Evolutionary conservation across 1,284 basidiomycete species (phyloP).

Genomic region (Coniophora puteana): DNA sequence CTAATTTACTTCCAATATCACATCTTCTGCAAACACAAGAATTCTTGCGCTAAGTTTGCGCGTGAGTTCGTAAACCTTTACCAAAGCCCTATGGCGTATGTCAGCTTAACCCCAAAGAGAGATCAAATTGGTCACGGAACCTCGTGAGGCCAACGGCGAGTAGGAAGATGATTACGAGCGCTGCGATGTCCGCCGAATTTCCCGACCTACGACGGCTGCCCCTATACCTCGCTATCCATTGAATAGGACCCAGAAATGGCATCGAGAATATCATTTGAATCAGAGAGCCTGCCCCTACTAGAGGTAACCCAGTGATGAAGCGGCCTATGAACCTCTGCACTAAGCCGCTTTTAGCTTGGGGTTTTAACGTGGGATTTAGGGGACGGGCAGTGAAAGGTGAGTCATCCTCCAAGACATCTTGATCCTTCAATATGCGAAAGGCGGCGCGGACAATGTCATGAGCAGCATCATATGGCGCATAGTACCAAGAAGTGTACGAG

Average conservation of each 20-base stretch:
- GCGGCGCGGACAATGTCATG: slow-evolving; percentile 63
- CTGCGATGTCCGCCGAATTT: slow-evolving; percentile 56
- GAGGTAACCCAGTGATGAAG: slow-evolving; percentile 69
- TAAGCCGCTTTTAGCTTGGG: slow-evolving; percentile 35
- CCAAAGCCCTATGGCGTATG: slow-evolving; percentile 49
- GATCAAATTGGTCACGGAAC: slow-evolving; percentile 33
- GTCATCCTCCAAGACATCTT: slow-evolving; percentile 39
- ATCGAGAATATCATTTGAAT: slow-evolving; percentile 65
- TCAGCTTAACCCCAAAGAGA: slow-evolving; percentile 9
- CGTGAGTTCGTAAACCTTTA: slow-evolving; percentile 65
- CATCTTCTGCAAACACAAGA: slow-evolving; percentile 71
- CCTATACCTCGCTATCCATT: slow-evolving; percentile 63
- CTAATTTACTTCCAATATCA: slow-evolving; percentile 70
- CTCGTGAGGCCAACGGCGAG: slow-evolving; percentile 60
- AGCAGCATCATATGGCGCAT: slow-evolving; percentile 54
- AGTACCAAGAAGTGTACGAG: slow-evolving; percentile 36
- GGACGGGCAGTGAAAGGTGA: slow-evolving; percentile 12
- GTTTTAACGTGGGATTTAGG: slow-evolving; percentile 14
- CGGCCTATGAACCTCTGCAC: slow-evolving; percentile 56
- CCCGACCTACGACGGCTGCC: slow-evolving; percentile 49
- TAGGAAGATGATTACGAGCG: slow-evolving; percentile 60
- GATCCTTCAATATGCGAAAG: slow-evolving; percentile 61
- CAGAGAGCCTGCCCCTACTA: slow-evolving; percentile 73
- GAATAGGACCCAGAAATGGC: slow-evolving; percentile 57
- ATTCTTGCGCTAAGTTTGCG: slow-evolving; percentile 53